Percentiles rank a stretch among this genome's conserved stretches.
Evolutionary conservation across 139 green algal species (phyloP).

Genomic region (Parachlorella kessleri): DNA sequence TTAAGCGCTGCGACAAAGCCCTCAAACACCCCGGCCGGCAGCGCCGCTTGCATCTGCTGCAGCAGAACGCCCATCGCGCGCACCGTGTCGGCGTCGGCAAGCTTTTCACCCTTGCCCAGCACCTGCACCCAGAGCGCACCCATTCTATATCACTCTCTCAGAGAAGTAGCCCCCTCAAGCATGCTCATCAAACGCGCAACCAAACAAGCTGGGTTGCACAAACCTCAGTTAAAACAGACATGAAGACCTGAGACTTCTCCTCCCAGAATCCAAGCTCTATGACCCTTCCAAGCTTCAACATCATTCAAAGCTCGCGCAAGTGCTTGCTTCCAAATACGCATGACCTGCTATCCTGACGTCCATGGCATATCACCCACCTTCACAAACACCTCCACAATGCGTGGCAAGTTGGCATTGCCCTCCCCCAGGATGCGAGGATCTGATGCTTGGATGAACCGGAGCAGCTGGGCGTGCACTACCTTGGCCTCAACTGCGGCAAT

Average conservation of each 20-base stretch:
- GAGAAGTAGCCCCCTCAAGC: no score
- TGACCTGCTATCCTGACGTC: not conserved
- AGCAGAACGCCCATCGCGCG: slow-evolving; percentile 52
- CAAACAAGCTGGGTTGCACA: no score
- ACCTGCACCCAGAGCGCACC: slow-evolving; percentile 29
- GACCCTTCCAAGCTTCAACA: no score
- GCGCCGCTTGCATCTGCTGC: slow-evolving; percentile 47
- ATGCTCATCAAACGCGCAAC: no score
- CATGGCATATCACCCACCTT: not conserved
- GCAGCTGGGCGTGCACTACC: slow-evolving; percentile 81
- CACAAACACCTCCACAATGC: slow-evolving; percentile 46
- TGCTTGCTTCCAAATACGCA: no score
- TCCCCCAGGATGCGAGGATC: slow-evolving; percentile 49
- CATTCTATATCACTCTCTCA: no score
- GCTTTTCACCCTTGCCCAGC: slow-evolving; percentile 44
- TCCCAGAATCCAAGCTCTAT: no score
- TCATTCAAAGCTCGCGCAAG: no score
- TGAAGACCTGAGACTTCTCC: no score
- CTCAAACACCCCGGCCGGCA: slow-evolving; percentile 38
- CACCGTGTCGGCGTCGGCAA: slow-evolving; percentile 41
- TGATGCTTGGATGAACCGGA: slow-evolving; percentile 64
- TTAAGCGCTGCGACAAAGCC: slow-evolving; percentile 42
- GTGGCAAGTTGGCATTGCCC: slow-evolving; percentile 61
- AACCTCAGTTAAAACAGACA: no score
- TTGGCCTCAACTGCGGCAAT: slow-evolving; percentile 62